Evolutionary conservation across 2,329 filamentous ascomycete genomes (phyloP).

Genomic region (Simplicillium sp.): DNA sequence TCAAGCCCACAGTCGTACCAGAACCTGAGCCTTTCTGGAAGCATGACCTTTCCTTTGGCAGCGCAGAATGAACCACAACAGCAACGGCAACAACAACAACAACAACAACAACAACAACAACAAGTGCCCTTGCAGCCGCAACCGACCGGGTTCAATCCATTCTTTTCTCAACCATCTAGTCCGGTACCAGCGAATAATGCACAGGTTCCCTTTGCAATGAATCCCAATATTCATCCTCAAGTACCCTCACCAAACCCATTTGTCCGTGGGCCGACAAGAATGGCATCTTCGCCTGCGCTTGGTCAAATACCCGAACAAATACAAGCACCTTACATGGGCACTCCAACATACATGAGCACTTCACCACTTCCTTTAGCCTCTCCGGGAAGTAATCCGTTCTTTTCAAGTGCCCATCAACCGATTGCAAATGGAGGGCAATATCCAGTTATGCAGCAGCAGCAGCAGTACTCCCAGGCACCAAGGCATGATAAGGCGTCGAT

Average conservation of each 20-base stretch:
- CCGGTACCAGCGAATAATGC: constrained; percentile 4
- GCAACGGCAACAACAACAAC: constrained; percentile 21
- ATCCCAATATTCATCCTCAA: background rate
- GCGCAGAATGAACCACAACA: constrained; percentile 9
- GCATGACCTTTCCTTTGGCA: constrained; percentile 28
- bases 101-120: constrained; percentile 16
- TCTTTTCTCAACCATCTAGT: constrained; percentile 29
- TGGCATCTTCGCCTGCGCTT: constrained; percentile 36
- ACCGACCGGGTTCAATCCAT: constrained; percentile 41
- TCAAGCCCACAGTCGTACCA: constrained; percentile 30
- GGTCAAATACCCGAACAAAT: constrained; percentile 44
- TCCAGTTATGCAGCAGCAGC: constrained; percentile 14
- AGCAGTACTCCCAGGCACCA: constrained; percentile 29
- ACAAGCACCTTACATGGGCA: constrained; percentile 31
- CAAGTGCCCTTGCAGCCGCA: constrained; percentile 24
- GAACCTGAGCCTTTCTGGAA: constrained; percentile 28
- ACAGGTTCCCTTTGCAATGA: constrained; percentile 19
- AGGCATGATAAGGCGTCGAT: constrained; percentile 65
- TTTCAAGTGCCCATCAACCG: constrained; percentile 10
- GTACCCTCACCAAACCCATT: constrained; percentile 32
- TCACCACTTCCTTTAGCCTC: constrained; percentile 19
- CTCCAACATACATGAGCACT: constrained; percentile 23
- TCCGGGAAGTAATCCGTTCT: constrained; percentile 27
- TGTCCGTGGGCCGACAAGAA: constrained; percentile 36
- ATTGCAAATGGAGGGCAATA: constrained; percentile 6